Base-by-base conservation (phyloP, 192 early-diverging fungal species). In the Coemansia sp. region DNA sequence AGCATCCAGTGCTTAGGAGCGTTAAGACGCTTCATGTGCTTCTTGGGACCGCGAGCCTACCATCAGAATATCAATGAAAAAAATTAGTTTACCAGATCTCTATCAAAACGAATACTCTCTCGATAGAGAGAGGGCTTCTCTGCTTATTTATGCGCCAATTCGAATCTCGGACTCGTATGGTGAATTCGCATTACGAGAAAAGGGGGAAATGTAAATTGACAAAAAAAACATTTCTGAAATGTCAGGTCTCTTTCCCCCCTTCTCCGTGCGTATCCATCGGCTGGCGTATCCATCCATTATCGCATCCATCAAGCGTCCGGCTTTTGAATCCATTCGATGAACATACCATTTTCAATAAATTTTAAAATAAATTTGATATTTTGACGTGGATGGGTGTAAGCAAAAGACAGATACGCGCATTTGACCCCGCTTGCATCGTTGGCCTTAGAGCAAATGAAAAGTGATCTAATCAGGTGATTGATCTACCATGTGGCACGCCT, bases 1-100 rank as follows among this genome's bases (percentile, higher is more conserved):
- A 99, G 90, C 95, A 99, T 97, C 98, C 98, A 99, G 91, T 98
- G 96, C 90, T 95, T 95, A 86, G 98, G 98, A 50, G 98, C 95
- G 78, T 85, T 86, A 70, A 99, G 91, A 74, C 98, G 95, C 94
- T 99, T 99, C 90, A 99, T 88, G 87, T 99, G 98, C 91, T 99
- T 98, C 89, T 95, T 97, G 65, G 94, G 95, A 85, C 98, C 98
- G 75, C 98, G 94, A 74, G 75, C 70, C 80, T 83, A 82, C 53
- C 35, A 41, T 16, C 32, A 3, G 34, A 35, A 35, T 35, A 35
- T 35, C 34, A 22, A 29, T 1, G 32, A 30, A 7, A 35, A 20
- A 32, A 49, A 20, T 49, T 49, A 49, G 45, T 49, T 49, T 22
- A 49, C 45, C 3, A 35, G 18, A 20, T 49, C 45, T 45, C 44